Percentiles rank a stretch among this genome's conserved stretches.
Evolutionary conservation across 2,329 filamentous ascomycete genomes (phyloP).

Genomic region (Cyphellophora attinorum): DNA sequence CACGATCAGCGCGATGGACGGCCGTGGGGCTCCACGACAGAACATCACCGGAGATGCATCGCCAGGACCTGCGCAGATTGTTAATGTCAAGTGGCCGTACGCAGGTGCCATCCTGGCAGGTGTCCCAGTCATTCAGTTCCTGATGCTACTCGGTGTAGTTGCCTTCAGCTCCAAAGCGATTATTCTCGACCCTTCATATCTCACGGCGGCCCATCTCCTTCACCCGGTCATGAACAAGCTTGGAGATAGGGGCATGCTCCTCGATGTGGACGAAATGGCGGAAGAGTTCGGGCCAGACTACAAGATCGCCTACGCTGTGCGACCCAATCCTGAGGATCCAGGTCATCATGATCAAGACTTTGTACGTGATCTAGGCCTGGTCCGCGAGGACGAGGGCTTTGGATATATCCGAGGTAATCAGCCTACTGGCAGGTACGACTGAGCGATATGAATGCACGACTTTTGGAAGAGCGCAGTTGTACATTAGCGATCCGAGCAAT

Average conservation of each 20-base stretch:
- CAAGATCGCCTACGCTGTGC: slow-evolving; percentile 14
- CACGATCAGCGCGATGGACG: slow-evolving; percentile 10
- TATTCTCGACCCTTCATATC: slow-evolving; percentile 13
- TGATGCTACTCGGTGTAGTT: slow-evolving; percentile 10
- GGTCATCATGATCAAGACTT: slow-evolving; percentile 11
- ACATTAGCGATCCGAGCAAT: too few species aligned
- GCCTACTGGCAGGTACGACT: slow-evolving; percentile 11
- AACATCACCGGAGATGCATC: slow-evolving; percentile 64
- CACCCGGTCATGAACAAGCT: slow-evolving; percentile 12
- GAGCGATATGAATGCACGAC: too few species aligned
- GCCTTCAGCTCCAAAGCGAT: slow-evolving; percentile 12
- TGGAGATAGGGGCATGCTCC: slow-evolving; percentile 10
- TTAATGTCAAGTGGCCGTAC: slow-evolving; percentile 58
- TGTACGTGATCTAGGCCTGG: slow-evolving; percentile 7
- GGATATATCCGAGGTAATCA: slow-evolving; percentile 8
- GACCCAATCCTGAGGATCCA: slow-evolving; percentile 13
- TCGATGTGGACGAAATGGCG: slow-evolving; percentile 16
- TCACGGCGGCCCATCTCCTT: slow-evolving; percentile 11
- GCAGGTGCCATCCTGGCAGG: slow-evolving; percentile 9
- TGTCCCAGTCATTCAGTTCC: slow-evolving; percentile 10
- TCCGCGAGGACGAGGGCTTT: slow-evolving; percentile 9
- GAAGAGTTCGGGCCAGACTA: slow-evolving; percentile 10
- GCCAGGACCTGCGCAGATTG: slow-evolving; percentile 78
- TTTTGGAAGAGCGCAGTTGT: too few species aligned
- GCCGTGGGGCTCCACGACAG: slow-evolving; percentile 5